These are phyloP conservation scores for Brasilioporus rufonigricans DNA, from an alignment of 768 basidiomycete genomes.

Conservation along the genomic window DNA sequence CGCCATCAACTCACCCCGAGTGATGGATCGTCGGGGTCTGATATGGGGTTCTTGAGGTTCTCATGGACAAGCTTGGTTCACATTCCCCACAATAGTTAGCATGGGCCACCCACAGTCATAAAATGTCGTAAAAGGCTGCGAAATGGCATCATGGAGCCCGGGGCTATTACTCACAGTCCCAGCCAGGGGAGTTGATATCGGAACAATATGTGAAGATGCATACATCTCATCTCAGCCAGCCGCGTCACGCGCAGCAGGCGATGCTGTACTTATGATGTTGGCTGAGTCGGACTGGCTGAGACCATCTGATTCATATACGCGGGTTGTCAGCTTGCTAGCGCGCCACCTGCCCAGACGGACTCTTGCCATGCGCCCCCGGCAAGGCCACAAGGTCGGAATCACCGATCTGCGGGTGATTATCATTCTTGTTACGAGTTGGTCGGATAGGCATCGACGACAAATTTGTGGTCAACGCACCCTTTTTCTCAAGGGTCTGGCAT, in stretches of 20 bases:
- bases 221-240: constrained; percentile 22
- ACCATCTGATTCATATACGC: constrained; percentile 21
- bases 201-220: constrained; percentile 13
- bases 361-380: constrained; percentile 23
- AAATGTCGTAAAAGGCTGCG: constrained; percentile 21
- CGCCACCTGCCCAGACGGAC: constrained; percentile 16
- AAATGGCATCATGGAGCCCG: constrained; percentile 22
- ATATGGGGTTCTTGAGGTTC: constrained; percentile 15
- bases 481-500: constrained; percentile 4
- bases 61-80: constrained; percentile 12
- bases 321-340: constrained; percentile 20
- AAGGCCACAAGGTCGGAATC: constrained; percentile 11
- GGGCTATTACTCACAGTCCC: constrained; percentile 10
- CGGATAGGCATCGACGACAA: constrained; percentile 12
- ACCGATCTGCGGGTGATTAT: constrained; percentile 12
- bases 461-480: constrained; percentile 14
- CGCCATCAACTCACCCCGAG: constrained; percentile 3
- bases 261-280: constrained; percentile 11
- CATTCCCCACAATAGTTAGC: constrained; percentile 16
- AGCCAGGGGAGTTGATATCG: constrained; percentile 9
- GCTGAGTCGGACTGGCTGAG: constrained; percentile 2
- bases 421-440: constrained; percentile 5
- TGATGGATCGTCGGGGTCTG: constrained; percentile 12
- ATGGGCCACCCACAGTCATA: constrained; percentile 11
- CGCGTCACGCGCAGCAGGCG: constrained; percentile 13